Evolutionary conservation across 2,329 filamentous ascomycete genomes (phyloP), one percentile per base, ranked within the genome.

Genomic region (Pestalotiopsis fici): DNA sequence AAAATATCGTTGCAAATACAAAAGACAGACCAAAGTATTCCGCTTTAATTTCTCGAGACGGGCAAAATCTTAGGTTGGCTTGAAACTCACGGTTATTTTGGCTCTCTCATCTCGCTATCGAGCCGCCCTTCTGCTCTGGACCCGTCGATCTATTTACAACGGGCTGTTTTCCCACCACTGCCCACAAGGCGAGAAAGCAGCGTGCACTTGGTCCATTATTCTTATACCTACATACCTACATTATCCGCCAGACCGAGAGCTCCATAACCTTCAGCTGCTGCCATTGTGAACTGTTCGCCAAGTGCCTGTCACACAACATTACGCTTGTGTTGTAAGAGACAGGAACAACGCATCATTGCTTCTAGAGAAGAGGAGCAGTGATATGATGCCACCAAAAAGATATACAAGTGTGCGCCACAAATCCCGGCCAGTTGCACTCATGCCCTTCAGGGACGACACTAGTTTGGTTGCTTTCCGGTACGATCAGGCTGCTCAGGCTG

Each of bases 401-500:
- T 79, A 82, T 70, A 74, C 79, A 67, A 85, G 80, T 71, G 75
- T 82, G 74, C 82, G 84, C 71, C 77, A 80, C 70, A 83, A 76
- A 73, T 78, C 75, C 70, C 78, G 78, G 69, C 76, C 82, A 23
- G 71, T 77, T 67, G 74, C 78, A 69, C 73, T 78, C 66, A 72
- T 75, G 43, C 75, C 80, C 27, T 82, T 87, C 73, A 80, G 83
- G 68, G 83, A 85, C 73, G 86, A 87, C 71, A 78, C 81, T 55
- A 79, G 77, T 70, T 76, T 90, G 71, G 82, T 90, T 67, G 84
- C 83, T 60, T 74, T 90, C 66, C 85, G 87, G 67, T 90, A 91
- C 79, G 88, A 91, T 74, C 84, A 90, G 77, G 88, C 86, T 43
- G 79, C 84, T 63, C 83, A 86, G 72, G 86, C 86, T 60, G 84